Evolutionary conservation across 2,329 filamentous ascomycete species (phyloP), one percentile per base, ranked within the genome.

Genomic region (Claviceps purpurea): DNA sequence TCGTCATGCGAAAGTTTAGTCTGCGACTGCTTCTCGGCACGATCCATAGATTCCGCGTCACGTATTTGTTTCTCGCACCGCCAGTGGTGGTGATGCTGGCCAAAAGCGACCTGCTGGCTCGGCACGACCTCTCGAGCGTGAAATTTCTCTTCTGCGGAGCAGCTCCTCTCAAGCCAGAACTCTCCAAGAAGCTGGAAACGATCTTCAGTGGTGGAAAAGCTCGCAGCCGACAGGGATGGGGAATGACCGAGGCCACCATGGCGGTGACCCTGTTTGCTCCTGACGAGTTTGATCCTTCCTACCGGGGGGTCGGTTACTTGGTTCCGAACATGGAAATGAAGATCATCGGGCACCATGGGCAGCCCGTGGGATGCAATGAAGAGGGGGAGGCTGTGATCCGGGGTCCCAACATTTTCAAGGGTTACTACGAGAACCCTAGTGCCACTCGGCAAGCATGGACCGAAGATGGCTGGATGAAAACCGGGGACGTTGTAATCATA

Each of bases 321-420:
- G 50, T 89, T 1, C 82, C 73, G 49, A 84, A 84, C 56, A 69
- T 90, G 90, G 90, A 5, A 90, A 96, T 60, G 87, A 94, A 64
- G 88, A 46, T 46, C 16, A 11, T 46, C 11, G 43, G 7, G 2
- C 24, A 46, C 24, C 6, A 45, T 20, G 43, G 43, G 14, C 24
- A n/a, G 14, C 24, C 43, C 4, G 4, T 45, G 22, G 43, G 43
- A 11, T 30, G 11, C 14, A 30, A 45, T 18, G 24, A 30, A 16
- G 43, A 45, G 14, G 43, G 43, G 14, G 43, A 45, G 43, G 43
- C 43, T 34, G 14, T 45, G 43, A n/a, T 45, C 7, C 43, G 43
- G 14, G 24, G 43, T n/a, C 43, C 43, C 4, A 30, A 30, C 5
- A n/a, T 30, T 24, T 45, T 45, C 14, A 45, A 18, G 24, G 43